Conservation (phyloP, 2,329 filamentous ascomycete genomes). For the Monilinia laxa region DNA sequence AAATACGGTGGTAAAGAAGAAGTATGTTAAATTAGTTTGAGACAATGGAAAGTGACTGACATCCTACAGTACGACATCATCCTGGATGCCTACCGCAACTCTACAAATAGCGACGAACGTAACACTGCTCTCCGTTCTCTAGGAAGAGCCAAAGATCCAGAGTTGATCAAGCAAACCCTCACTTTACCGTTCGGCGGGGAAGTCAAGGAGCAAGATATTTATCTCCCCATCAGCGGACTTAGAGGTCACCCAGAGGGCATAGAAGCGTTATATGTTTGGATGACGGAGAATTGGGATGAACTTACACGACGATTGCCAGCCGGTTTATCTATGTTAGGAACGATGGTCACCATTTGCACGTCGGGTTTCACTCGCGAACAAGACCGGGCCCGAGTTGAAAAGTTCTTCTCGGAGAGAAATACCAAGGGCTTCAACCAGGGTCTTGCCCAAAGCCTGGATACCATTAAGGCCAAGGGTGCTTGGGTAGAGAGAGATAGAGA, state of each 20-base stretch:
- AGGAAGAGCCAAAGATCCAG: slow-evolving; percentile 73
- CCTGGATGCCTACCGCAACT: slow-evolving; percentile 71
- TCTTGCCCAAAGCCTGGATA: slow-evolving; percentile 85
- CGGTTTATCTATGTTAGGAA: slow-evolving; percentile 81
- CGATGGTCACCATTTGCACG: slow-evolving; percentile 79
- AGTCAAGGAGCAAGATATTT: slow-evolving; percentile 92
- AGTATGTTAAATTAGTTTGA: slow-evolving; percentile 46
- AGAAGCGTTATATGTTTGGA: slow-evolving; percentile 76
- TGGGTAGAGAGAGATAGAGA: slow-evolving; percentile 76
- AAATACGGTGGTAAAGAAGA: slow-evolving; percentile 83
- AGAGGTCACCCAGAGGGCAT: slow-evolving; percentile 76
- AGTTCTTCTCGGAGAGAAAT: slow-evolving; percentile 79
- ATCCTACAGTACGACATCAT: slow-evolving; percentile 67
- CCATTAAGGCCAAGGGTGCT: slow-evolving; percentile 77
- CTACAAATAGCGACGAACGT: slow-evolving; percentile 79
- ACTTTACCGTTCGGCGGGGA: slow-evolving; percentile 72
- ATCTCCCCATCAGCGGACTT: slow-evolving; percentile 79
- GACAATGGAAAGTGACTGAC: slow-evolving; percentile 25
- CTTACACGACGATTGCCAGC: slow-evolving; percentile 80
- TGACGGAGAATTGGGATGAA: slow-evolving; percentile 85
- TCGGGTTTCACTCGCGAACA: slow-evolving; percentile 74
- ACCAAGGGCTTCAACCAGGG: slow-evolving; percentile 87
- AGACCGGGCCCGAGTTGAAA: slow-evolving; percentile 72
- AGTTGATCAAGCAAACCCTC: slow-evolving; percentile 79
- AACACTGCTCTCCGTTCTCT: slow-evolving; percentile 85